Evolutionary conservation across 495 filamentous ascomycete genomes (phyloP).

Genomic region (Aspergillus coremiiformis): DNA sequence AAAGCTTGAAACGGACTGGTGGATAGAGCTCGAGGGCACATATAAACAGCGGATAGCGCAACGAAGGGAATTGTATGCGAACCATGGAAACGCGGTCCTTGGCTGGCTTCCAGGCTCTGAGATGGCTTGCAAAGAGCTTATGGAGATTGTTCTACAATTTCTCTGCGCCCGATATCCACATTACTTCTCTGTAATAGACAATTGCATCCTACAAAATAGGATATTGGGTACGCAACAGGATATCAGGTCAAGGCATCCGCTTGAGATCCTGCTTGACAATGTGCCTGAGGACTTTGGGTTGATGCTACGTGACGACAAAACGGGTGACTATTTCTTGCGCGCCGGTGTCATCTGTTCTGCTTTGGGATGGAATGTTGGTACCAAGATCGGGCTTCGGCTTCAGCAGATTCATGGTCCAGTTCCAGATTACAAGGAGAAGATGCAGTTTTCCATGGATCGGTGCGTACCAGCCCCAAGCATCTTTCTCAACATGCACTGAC

Average conservation of each 20-base stretch:
- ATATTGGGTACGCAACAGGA: constrained; percentile 61
- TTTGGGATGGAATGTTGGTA: constrained; percentile 72
- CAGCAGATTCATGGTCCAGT: constrained; percentile 70
- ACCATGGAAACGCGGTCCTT: constrained; percentile 58
- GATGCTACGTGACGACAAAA: constrained; percentile 62
- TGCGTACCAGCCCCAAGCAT: constrained; percentile 19
- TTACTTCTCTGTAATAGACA: constrained; percentile 60
- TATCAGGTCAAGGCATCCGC: constrained; percentile 55
- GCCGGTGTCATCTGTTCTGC: constrained; percentile 74
- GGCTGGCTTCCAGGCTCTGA: constrained; percentile 70
- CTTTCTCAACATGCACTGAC: constrained; percentile 1
- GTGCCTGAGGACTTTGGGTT: constrained; percentile 86
- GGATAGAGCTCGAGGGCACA: constrained; percentile 79
- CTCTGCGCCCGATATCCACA: constrained; percentile 71
- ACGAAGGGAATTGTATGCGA: constrained; percentile 59
- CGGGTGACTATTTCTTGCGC: constrained; percentile 69
- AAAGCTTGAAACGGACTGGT: constrained; percentile 81
- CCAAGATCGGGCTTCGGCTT: constrained; percentile 67
- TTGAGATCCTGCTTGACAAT: constrained; percentile 71
- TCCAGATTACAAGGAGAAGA: constrained; percentile 86
- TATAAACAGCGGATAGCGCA: constrained; percentile 65
- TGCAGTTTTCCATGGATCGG: constrained; percentile 85
- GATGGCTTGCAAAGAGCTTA: constrained; percentile 76
- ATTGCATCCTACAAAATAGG: constrained; percentile 58
- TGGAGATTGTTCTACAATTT: constrained; percentile 85